These are phyloP conservation scores for Corymbia maculata DNA, from an alignment of 345 rosid species.

Conservation along the genomic window DNA sequence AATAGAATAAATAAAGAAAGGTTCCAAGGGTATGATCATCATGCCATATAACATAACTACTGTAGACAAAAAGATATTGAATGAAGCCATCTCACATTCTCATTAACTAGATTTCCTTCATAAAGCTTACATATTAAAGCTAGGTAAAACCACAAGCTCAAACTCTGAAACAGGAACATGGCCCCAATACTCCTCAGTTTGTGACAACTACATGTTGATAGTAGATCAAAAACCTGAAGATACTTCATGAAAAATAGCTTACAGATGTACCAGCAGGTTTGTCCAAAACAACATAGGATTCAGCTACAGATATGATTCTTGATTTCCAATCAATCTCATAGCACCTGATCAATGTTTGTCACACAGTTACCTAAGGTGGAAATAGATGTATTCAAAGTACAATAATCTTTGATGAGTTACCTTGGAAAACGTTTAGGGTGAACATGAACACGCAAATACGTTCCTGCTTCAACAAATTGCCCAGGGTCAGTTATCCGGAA, in stretches of 20 bases:
- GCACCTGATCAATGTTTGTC: slow-evolving; percentile 36
- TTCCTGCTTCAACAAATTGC: slow-evolving; percentile 73
- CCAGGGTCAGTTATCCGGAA: slow-evolving; percentile 53
- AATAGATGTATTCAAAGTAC: background rate
- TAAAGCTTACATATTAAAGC: background rate
- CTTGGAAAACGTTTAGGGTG: slow-evolving; percentile 95
- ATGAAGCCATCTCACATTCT: background rate
- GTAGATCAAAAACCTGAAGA: background rate
- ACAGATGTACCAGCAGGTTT: slow-evolving; percentile 96
- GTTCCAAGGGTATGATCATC: background rate
- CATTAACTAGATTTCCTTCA: background rate
- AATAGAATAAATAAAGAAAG: background rate
- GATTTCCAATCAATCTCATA: slow-evolving; percentile 91
- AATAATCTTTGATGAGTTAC: slow-evolving; percentile 11
- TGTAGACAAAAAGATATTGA: too few relatives aligned
- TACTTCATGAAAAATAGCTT: slow-evolving; percentile 11
- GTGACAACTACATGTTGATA: background rate
- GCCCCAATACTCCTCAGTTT: background rate
- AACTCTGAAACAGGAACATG: background rate
- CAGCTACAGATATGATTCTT: slow-evolving; percentile 57
- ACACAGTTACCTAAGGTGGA: background rate
- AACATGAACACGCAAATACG: slow-evolving; percentile 76
- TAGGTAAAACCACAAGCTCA: background rate
- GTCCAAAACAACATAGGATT: slow-evolving; percentile 79
- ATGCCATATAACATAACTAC: too few relatives aligned